phyloP scores from a whole-genome alignment of 106 monocot species.

The Dioscorea alata region DNA sequence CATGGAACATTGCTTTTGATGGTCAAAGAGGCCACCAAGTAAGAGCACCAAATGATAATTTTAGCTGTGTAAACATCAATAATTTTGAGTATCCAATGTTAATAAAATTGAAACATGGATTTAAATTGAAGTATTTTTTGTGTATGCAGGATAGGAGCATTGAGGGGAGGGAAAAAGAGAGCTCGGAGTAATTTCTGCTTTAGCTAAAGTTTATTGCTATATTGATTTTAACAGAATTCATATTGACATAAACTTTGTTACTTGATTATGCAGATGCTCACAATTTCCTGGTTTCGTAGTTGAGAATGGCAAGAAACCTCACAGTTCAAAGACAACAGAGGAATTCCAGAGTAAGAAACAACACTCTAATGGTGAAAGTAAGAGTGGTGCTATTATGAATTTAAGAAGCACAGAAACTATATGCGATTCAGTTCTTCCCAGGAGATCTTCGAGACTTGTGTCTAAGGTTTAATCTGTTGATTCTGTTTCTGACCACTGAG shows the following conservation, averaged over 20 bases:
- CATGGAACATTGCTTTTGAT: not conserved
- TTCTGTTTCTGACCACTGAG: not conserved
- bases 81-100: not conserved
- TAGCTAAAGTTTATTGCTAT: not conserved
- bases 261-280: conserved; percentile 19
- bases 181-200: conserved; percentile 20
- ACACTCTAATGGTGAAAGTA: conserved; percentile 21
- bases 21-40: not conserved
- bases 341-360: conserved; percentile 29
- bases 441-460: conserved; percentile 31
- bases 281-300: conserved; percentile 9
- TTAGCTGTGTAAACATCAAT: not conserved
- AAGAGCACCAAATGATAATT: not conserved
- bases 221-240: not conserved
- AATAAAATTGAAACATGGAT: not conserved
- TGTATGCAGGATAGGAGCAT: conserved; percentile 25
- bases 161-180: conserved; percentile 12
- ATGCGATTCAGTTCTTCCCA: conserved; percentile 11
- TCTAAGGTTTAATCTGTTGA: conserved; percentile 19
- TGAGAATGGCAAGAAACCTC: conserved; percentile 22
- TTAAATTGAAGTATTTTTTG: not conserved
- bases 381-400: conserved; percentile 12
- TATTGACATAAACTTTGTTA: conserved; percentile 2
- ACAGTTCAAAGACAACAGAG: conserved; percentile 9
- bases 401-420: conserved; percentile 17